Evolutionary conservation across 2,329 filamentous ascomycete species (phyloP).

Genomic region (Chalaropsis ovoidea): DNA sequence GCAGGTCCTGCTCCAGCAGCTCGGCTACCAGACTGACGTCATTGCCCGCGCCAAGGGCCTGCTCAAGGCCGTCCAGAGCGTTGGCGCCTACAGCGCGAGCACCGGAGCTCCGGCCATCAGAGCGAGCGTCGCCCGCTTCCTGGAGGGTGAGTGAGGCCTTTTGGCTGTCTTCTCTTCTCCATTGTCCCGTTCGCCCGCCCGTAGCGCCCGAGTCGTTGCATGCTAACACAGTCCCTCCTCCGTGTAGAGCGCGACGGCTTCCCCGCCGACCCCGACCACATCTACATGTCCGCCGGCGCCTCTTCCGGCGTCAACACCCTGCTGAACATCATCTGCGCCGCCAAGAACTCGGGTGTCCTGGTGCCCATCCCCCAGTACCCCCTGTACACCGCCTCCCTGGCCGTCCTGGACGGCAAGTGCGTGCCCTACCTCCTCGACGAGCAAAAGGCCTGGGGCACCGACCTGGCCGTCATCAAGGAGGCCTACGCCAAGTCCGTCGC

Average conservation of each 20-base stretch:
- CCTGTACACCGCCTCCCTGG: conserved; percentile 86
- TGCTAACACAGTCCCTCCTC: not conserved
- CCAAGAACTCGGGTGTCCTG: conserved; percentile 68
- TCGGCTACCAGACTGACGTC: conserved; percentile 86
- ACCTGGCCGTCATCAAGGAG: conserved; percentile 63
- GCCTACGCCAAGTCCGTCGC: conserved; percentile 64
- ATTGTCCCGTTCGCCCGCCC: too few relatives aligned
- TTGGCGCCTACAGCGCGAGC: conserved; percentile 93
- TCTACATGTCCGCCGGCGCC: conserved; percentile 86
- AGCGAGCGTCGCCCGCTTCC: conserved; percentile 82
- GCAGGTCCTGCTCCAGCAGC: conserved; percentile 59
- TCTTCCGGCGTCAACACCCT: conserved; percentile 92
- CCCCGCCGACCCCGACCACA: conserved; percentile 64
- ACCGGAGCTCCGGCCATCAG: conserved; percentile 79
- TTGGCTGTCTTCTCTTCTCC: conserved; percentile 8
- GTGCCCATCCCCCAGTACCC: conserved; percentile 97
- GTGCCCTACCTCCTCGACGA: conserved; percentile 95
- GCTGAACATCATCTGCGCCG: conserved; percentile 75
- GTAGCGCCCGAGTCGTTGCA: not conserved
- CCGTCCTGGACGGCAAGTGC: conserved; percentile 71
- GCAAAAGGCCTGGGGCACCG: conserved; percentile 74
- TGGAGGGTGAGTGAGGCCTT: conserved; percentile 56
- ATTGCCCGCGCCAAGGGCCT: conserved; percentile 73
- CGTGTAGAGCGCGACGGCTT: conserved; percentile 69
- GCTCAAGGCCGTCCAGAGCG: conserved; percentile 73